phyloP scores from a whole-genome alignment of 495 filamentous ascomycete species.

The Penicillium bialowiezense region DNA sequence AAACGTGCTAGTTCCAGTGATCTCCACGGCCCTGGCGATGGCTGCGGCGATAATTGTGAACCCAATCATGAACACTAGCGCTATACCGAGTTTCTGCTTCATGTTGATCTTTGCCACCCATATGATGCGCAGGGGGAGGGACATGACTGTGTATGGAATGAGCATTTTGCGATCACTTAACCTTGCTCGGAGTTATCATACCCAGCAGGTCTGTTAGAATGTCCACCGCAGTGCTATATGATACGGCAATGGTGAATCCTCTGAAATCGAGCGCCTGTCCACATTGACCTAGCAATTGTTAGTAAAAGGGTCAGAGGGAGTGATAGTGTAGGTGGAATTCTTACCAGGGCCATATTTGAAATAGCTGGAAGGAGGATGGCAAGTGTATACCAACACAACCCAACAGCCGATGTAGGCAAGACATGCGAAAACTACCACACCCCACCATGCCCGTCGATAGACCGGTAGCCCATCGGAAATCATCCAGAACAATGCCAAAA shows the following conservation, averaged over 20 bases:
- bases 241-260: slow-evolving; percentile 36
- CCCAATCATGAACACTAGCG: slow-evolving; percentile 29
- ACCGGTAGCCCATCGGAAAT: slow-evolving; percentile 36
- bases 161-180: neutral
- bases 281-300: slow-evolving; percentile 14
- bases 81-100: slow-evolving; percentile 32
- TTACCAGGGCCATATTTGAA: slow-evolving; percentile 31
- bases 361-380: slow-evolving; percentile 37
- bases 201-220: slow-evolving; percentile 38
- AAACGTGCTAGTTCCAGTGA: slow-evolving; percentile 20
- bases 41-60: slow-evolving; percentile 31
- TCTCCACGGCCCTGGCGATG: slow-evolving; percentile 28
- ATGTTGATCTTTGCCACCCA: slow-evolving; percentile 22
- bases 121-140: slow-evolving; percentile 29
- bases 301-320: neutral
- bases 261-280: slow-evolving; percentile 14
- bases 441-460: slow-evolving; percentile 40
- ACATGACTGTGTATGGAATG: slow-evolving; percentile 24
- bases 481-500: slow-evolving; percentile 45
- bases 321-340: neutral
- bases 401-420: slow-evolving; percentile 35
- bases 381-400: slow-evolving; percentile 34
- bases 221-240: slow-evolving; percentile 43
- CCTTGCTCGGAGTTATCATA: neutral
- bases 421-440: slow-evolving; percentile 30